Conservation (phyloP, 371 early-diverging fungal genomes). For the Mucor lusitanicus region DNA sequence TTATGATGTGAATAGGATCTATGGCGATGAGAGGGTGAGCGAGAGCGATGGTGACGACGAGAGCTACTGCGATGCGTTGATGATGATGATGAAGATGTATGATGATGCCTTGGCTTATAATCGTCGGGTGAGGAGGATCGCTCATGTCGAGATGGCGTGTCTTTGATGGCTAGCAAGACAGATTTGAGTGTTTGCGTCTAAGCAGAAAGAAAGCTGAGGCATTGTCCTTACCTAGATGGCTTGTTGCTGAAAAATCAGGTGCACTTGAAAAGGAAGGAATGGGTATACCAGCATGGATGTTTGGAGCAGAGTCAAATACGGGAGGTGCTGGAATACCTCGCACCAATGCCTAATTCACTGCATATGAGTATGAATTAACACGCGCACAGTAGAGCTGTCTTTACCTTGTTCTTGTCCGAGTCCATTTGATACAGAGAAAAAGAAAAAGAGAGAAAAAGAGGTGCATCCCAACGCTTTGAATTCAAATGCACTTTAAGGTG, state of each 20-base stretch:
- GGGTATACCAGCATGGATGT: constrained; percentile 4
- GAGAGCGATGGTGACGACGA: constrained; percentile 1
- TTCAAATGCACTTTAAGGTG: neutral
- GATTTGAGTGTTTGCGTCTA: too few species aligned
- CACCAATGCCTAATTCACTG: neutral
- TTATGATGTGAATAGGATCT: neutral
- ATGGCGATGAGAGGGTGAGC: constrained; percentile 1
- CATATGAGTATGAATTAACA: neutral
- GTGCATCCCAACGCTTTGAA: neutral
- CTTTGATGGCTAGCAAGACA: neutral
- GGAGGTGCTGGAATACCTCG: constrained; percentile 21
- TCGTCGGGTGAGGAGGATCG: neutral
- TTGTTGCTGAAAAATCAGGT: constrained; percentile 26
- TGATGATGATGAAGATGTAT: neutral
- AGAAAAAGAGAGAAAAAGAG: neutral
- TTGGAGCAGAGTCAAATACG: constrained; percentile 32
- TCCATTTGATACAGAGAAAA: neutral
- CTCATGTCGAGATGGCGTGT: neutral
- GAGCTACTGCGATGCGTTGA: neutral
- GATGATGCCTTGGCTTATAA: neutral
- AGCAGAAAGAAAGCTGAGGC: too few species aligned
- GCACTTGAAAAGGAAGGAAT: constrained; percentile 41
- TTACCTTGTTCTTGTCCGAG: neutral
- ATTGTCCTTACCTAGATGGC: constrained; percentile 1
- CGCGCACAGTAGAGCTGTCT: neutral